These are phyloP conservation scores for Phytophthora rubi DNA, from an alignment of 352 stramenopile species.

Conservation along the genomic window DNA sequence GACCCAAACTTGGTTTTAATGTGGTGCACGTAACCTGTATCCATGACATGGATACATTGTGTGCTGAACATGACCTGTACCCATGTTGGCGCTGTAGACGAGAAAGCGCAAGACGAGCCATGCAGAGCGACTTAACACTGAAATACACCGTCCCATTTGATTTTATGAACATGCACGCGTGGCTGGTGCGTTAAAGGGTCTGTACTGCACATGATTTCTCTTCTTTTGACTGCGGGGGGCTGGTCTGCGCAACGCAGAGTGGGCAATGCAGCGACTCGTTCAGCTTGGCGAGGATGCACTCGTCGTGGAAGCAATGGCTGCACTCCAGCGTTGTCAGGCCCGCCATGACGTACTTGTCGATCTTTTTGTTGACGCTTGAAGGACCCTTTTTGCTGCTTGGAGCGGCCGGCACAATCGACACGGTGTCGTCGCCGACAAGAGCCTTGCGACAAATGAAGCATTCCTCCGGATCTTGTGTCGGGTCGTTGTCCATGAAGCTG, in stretches of 20 bases:
- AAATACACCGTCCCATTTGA: constrained; percentile 13
- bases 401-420: constrained; percentile 48
- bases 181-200: neutral
- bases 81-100: constrained; percentile 3
- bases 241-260: constrained; percentile 47
- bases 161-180: constrained; percentile 25
- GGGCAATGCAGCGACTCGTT: constrained; percentile 77
- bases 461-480: constrained; percentile 45
- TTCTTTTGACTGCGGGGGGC: constrained; percentile 18
- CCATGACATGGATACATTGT: constrained; percentile 4
- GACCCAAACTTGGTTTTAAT: neutral
- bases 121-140: neutral
- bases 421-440: constrained; percentile 41
- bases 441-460: constrained; percentile 69
- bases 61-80: neutral
- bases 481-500: constrained; percentile 39
- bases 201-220: constrained; percentile 2
- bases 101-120: constrained; percentile 17
- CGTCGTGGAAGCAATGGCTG: constrained; percentile 87
- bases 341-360: constrained; percentile 41
- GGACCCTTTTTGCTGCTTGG: constrained; percentile 15
- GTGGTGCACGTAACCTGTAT: constrained; percentile 6
- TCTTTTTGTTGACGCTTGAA: constrained; percentile 30
- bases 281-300: constrained; percentile 86
- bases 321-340: constrained; percentile 81